phyloP scores from a whole-genome alignment of 768 basidiomycete genomes.

The Boletus pseudo-olivaceus region DNA sequence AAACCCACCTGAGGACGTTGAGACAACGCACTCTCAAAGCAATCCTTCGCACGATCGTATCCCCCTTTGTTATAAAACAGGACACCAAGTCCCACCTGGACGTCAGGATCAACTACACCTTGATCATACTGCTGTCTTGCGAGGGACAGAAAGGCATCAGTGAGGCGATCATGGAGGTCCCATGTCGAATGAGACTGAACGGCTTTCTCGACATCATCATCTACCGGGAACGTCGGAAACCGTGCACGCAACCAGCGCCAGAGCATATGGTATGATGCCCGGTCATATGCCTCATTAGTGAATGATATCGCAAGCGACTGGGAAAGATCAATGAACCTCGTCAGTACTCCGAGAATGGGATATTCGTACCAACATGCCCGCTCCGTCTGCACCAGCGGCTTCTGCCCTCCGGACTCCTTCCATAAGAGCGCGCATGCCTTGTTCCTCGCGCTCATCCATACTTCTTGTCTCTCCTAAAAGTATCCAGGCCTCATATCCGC shows the following conservation, averaged over 20 bases:
- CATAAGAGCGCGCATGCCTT: slow-evolving; percentile 73
- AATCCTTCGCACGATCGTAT: slow-evolving; percentile 89
- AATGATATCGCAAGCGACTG: slow-evolving; percentile 95
- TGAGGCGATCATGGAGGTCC: slow-evolving; percentile 77
- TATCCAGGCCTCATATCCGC: slow-evolving; percentile 89
- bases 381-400: slow-evolving; percentile 56
- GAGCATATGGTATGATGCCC: slow-evolving; percentile 80
- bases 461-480: slow-evolving; percentile 84
- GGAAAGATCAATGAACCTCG: slow-evolving; percentile 8
- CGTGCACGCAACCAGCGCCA: slow-evolving; percentile 78
- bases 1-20: slow-evolving; percentile 63
- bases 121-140: slow-evolving; percentile 79
- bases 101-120: slow-evolving; percentile 77
- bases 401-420: slow-evolving; percentile 71
- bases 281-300: slow-evolving; percentile 90
- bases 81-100: slow-evolving; percentile 91
- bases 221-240: slow-evolving; percentile 53
- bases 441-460: slow-evolving; percentile 86
- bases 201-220: slow-evolving; percentile 54
- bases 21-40: slow-evolving; percentile 85
- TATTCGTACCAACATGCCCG: slow-evolving; percentile 68
- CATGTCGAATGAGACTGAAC: slow-evolving; percentile 61
- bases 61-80: slow-evolving; percentile 86
- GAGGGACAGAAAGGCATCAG: slow-evolving; percentile 76
- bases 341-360: background rate